Evolutionary conservation across 768 basidiomycete species (phyloP).

Genomic region (Lanmaoa pseudosensibilis): DNA sequence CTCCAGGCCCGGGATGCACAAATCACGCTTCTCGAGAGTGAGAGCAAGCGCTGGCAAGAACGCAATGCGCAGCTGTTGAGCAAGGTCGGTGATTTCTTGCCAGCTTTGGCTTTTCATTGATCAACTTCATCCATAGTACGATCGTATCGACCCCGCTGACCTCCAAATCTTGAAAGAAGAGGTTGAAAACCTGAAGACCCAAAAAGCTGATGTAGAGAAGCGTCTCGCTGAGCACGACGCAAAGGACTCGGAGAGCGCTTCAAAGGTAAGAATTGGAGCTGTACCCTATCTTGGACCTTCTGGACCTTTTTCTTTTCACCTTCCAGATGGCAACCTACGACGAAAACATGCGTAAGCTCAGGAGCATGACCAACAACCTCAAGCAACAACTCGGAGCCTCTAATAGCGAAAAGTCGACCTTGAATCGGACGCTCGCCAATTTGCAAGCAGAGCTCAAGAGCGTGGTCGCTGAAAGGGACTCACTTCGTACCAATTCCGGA

Average conservation of each 20-base stretch:
- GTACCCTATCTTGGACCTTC: neutral
- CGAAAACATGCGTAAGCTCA: conserved; percentile 39
- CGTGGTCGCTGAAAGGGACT: conserved; percentile 31
- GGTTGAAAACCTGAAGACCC: conserved; percentile 51
- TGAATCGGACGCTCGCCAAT: conserved; percentile 28
- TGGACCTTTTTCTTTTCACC: neutral
- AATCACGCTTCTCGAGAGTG: conserved; percentile 68
- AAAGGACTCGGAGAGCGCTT: conserved; percentile 28
- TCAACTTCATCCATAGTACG: conserved; percentile 52
- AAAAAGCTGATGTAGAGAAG: conserved; percentile 39
- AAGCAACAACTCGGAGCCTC: conserved; percentile 25
- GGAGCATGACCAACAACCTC: conserved; percentile 26
- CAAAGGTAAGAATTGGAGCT: conserved; percentile 29
- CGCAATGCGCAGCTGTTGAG: conserved; percentile 76
- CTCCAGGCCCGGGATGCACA: conserved; percentile 69
- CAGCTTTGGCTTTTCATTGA: neutral
- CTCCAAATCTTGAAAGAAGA: conserved; percentile 78
- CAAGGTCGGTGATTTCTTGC: conserved; percentile 53
- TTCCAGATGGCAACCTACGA: conserved; percentile 46
- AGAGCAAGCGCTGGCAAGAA: conserved; percentile 81
- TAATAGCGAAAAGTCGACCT: conserved; percentile 30
- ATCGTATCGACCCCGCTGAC: conserved; percentile 86
- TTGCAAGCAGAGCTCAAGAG: conserved; percentile 31
- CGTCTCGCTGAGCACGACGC: conserved; percentile 32
- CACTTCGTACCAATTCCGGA: conserved; percentile 19